phyloP scores from a whole-genome alignment of 2,329 filamentous ascomycete species.

The Pseudophaeomoniella oleicola region DNA sequence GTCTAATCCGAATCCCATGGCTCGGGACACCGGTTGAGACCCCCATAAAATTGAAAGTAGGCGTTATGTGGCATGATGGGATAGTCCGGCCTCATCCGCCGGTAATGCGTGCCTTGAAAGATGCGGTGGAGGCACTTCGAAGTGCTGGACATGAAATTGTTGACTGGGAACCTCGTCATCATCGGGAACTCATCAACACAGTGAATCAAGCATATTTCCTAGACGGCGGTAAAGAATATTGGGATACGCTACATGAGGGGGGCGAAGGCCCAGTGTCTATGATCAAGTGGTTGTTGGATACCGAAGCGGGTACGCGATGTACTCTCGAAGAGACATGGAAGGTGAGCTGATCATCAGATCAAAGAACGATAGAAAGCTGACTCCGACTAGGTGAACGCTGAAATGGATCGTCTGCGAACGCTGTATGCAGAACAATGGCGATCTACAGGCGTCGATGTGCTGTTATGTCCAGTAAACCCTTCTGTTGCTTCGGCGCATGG shows the following conservation, averaged over 20 bases:
- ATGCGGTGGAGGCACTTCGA: background rate
- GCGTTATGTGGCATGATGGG: background rate
- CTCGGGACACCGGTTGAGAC: background rate
- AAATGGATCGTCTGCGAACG: no score
- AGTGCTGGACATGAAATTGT: background rate
- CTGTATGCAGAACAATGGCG: slow-evolving; percentile 17
- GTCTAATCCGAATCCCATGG: background rate
- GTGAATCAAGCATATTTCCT: slow-evolving; percentile 19
- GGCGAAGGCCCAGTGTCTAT: slow-evolving; percentile 20
- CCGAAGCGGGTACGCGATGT: slow-evolving; percentile 9
- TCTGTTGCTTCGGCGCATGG: slow-evolving; percentile 19
- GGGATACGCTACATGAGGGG: slow-evolving; percentile 11
- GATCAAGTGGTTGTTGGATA: slow-evolving; percentile 17
- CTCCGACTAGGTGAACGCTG: no score
- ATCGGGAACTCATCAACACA: slow-evolving; percentile 2
- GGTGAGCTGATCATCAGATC: slow-evolving; percentile 16
- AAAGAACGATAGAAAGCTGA: no score
- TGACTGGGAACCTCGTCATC: background rate
- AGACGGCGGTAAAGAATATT: slow-evolving; percentile 19
- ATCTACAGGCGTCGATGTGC: slow-evolving; percentile 16
- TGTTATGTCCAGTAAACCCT: slow-evolving; percentile 19
- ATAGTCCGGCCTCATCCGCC: slow-evolving; percentile 1
- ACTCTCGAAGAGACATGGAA: slow-evolving; percentile 15
- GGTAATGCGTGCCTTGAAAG: background rate
- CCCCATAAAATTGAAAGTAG: background rate